Evolutionary conservation across 1,284 basidiomycete genomes (phyloP), one percentile per base, ranked within the genome.

Genomic region (Microbotryum violaceum): DNA sequence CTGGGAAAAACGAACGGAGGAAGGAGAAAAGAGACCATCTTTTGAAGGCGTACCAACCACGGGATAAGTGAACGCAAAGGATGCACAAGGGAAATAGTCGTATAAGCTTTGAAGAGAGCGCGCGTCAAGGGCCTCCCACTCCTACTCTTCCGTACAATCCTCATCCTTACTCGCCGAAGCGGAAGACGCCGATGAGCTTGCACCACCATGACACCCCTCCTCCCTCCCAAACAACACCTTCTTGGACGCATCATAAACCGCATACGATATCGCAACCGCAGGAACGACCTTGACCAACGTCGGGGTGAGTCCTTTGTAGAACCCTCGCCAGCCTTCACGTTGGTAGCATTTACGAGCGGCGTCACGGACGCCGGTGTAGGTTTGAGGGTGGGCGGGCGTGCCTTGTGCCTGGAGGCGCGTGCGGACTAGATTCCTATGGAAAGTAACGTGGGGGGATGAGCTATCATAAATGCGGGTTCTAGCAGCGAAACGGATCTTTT

Each of bases 321-420:
- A 91, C 3, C 94, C 94, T 66, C 86, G 81, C 85, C 91, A 89
- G 0, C 94, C 94, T 74, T 97, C 94, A 23, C 83, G 82, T 54
- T 81, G 79, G 75, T 88, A 88, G 23, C 94, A 97, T 74, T 86
- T 87, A 50, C 79, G 75, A 7, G 83, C 82, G 7, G 97, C 96
- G 74, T 99, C 96, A 76, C 82, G 77, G 63, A 94, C 86, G 27
- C 93, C 92, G 4, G 82, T 83, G 76, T 99, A 99, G 20, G 78
- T 80, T 68, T 92, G 86, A 2, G 91, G 91, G 74, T 97, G 92
- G 1, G 91, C 90, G 0, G 88, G 84, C 1, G 90, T 93, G 1
- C 96, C 96, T 1, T 91, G 92, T 2, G 96, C 96, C 77, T 99
- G 96, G 62, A 98, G 75, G 54, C 94, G 84, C 12, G 96, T 99